Base-by-base conservation (phyloP, 1,139 yeast species). In the Blastobotrys malaysiensis region DNA sequence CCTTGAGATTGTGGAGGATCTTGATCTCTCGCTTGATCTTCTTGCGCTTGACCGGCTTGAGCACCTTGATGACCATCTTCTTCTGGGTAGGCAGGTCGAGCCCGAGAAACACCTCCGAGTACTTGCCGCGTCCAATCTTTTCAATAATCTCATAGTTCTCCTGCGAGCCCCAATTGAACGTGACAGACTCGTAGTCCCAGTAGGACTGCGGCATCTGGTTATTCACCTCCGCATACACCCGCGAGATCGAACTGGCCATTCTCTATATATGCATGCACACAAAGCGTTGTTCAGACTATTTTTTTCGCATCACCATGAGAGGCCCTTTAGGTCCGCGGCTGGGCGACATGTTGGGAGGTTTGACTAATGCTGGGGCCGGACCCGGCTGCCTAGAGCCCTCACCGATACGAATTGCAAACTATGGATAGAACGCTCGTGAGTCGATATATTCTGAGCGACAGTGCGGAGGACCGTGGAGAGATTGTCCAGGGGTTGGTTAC, bases 31-130 rank as follows among this genome's bases (percentile, higher is more conserved):
- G 80, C 76, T 88, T 89, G 63, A 95, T 93, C 77, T 95, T 95
- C 79, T 93, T 93, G 72, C 95, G 81, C 73, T 93, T 93, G 48
- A 95, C 98, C 2, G 99, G 99, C 70, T 95, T 95, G 65, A 95
- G 80, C 60, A 93, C 98, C 69, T 95, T 95, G 65, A 95, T 89
- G 51, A 95, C 97, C 39, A 78, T 74, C 36, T 62, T 59, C 43
- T 50, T 44, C 26, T 60, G 57, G 45, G 63, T 59, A 27, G 59
- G 53, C 18, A 70, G 55, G 63, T 84, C 84, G 16, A 84, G 73
- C 22, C 90, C 91, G 57, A 81, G 81, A 69, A 91, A 91, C 43
- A 91, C 98, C 71, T 91, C 98, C 6, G 96, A 86, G 70, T 91
- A 91, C 71, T 90, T 89, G 24, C 98, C 98, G 57, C 97, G 80